Percentiles rank a stretch among this genome's conserved stretches.
phyloP scores from a whole-genome alignment of 495 filamentous ascomycete species.

The Penicillium cinerascens region DNA sequence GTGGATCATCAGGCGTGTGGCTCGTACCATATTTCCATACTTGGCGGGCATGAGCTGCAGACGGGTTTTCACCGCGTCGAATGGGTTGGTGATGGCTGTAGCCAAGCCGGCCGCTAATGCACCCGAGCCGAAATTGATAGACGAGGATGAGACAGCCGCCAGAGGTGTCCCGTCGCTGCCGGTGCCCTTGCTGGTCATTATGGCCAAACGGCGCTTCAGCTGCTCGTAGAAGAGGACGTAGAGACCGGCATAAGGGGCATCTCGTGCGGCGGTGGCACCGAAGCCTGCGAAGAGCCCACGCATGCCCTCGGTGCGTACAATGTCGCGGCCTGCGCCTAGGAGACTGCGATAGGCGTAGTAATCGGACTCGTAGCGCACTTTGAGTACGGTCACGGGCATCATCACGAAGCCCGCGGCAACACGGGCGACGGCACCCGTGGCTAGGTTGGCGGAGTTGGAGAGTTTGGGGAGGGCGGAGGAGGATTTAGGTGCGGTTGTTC shows the following conservation, averaged over 20 bases:
- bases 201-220: constrained; percentile 63
- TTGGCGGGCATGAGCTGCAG: constrained; percentile 82
- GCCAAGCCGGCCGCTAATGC: constrained; percentile 75
- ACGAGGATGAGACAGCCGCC: constrained; percentile 48
- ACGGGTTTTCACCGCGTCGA: constrained; percentile 93
- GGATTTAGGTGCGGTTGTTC: constrained; percentile 27
- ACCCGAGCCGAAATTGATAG: constrained; percentile 82
- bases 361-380: constrained; percentile 89
- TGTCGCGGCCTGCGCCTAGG: constrained; percentile 65
- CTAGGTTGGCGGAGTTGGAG: constrained; percentile 78
- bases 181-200: constrained; percentile 15
- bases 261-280: constrained; percentile 87
- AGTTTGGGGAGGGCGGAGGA: constrained; percentile 82
- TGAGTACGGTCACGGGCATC: constrained; percentile 96
- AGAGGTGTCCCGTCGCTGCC: constrained; percentile 13
- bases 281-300: constrained; percentile 90
- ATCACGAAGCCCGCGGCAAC: constrained; percentile 83
- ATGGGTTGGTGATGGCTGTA: constrained; percentile 88
- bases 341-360: constrained; percentile 84
- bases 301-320: constrained; percentile 67
- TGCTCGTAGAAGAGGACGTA: constrained; percentile 97
- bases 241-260: constrained; percentile 91
- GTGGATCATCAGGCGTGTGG: constrained; percentile 66
- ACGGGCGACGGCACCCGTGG: constrained; percentile 78
- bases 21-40: constrained; percentile 84